phyloP scores from a whole-genome alignment of 2,329 filamentous ascomycete species.

The Stachybotrys echinatus region DNA sequence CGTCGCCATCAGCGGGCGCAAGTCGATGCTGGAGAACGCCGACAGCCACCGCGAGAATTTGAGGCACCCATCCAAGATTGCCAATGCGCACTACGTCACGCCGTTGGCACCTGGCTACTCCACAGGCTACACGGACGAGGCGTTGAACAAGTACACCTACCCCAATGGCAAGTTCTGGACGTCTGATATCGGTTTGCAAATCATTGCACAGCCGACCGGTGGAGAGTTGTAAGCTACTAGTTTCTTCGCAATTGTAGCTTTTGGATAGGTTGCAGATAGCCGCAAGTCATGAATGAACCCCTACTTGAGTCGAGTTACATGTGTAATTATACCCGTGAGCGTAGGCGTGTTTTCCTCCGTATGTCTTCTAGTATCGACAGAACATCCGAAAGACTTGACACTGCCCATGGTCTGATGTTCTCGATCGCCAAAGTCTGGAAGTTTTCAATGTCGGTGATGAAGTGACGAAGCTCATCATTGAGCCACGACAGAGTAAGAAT shows the following conservation, averaged over 20 bases:
- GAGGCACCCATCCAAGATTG: constrained; percentile 16
- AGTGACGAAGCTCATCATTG: constrained; percentile 14
- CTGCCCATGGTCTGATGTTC: constrained; percentile 19
- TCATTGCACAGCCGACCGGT: constrained; percentile 22
- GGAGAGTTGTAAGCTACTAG: constrained; percentile 12
- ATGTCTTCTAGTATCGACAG: constrained; percentile 22
- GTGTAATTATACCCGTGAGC: constrained; percentile 10
- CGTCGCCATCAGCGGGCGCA: constrained; percentile 76
- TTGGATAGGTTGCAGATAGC: constrained; percentile 3
- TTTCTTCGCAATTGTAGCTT: neutral
- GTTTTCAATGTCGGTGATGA: constrained; percentile 24
- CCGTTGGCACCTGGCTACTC: constrained; percentile 19
- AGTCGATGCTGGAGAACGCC: constrained; percentile 82
- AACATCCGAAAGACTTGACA: constrained; percentile 19
- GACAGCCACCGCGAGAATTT: constrained; percentile 41
- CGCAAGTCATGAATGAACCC: neutral
- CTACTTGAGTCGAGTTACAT: neutral
- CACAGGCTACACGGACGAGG: constrained; percentile 21
- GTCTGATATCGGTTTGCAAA: constrained; percentile 20
- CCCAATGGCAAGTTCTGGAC: constrained; percentile 23
- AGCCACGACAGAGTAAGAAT: constrained; percentile 25
- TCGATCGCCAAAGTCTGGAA: constrained; percentile 18
- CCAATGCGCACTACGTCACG: constrained; percentile 19
- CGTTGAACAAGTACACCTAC: constrained; percentile 21
- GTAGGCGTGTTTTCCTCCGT: constrained; percentile 17